A percentile compares a stretch with the other conserved stretches of the same genome.
phyloP scores from a whole-genome alignment of 1,139 yeast genomes.

The Kurtzmaniella quercitrusa region DNA sequence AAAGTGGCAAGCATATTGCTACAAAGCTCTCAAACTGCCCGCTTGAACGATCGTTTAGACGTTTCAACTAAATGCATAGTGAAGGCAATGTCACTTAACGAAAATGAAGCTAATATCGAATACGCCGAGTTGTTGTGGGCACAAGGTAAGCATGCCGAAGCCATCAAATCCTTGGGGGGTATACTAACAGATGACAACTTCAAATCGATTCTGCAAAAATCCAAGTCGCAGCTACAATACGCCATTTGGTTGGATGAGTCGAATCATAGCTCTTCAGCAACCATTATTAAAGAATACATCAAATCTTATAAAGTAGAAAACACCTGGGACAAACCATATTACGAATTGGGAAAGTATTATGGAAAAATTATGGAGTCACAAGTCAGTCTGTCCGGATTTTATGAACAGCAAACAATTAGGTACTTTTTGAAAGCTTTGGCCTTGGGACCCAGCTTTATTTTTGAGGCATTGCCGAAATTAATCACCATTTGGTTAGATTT shows the following conservation, averaged over 20 bases:
- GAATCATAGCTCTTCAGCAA: constrained; percentile 76
- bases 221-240: constrained; percentile 65
- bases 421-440: constrained; percentile 66
- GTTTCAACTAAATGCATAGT: constrained; percentile 72
- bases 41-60: constrained; percentile 67
- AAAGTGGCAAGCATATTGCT: constrained; percentile 50
- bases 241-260: constrained; percentile 89
- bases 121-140: constrained; percentile 87
- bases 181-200: constrained; percentile 22
- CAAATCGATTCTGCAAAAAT: constrained; percentile 21
- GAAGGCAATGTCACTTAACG: constrained; percentile 53
- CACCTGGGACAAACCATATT: constrained; percentile 77
- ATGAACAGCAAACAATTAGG: constrained; percentile 61
- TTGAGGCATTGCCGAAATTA: constrained; percentile 86
- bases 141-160: constrained; percentile 85
- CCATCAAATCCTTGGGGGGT: constrained; percentile 61
- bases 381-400: constrained; percentile 52
- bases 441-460: constrained; percentile 64
- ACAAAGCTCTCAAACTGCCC: constrained; percentile 59
- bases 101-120: constrained; percentile 63
- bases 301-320: constrained; percentile 55
- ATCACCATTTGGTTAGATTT: constrained; percentile 91
- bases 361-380: constrained; percentile 70
- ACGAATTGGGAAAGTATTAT: constrained; percentile 75
- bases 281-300: constrained; percentile 66